A percentile compares a stretch with the other conserved stretches of the same genome.
Conservation (phyloP, 2,329 filamentous ascomycete species). For the Colletotrichum sansevieriae region DNA sequence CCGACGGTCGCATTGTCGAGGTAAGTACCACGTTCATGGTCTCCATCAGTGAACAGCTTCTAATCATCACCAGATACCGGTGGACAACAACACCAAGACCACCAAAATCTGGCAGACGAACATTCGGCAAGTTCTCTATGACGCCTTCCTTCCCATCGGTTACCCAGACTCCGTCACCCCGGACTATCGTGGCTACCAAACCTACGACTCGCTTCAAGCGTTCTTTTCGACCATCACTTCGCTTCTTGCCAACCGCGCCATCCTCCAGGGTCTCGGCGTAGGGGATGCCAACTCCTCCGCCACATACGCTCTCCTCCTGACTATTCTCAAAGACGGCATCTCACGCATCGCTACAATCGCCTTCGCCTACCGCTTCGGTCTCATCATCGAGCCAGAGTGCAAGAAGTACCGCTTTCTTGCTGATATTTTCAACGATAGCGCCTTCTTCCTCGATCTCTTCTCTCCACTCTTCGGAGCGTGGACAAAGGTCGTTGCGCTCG, state of each 20-base stretch:
- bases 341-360: constrained; percentile 87
- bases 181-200: constrained; percentile 83
- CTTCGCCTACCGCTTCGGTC: constrained; percentile 86
- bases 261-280: constrained; percentile 84
- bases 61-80: background rate
- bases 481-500: constrained; percentile 64
- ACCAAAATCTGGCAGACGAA: background rate
- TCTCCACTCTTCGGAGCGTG: constrained; percentile 77
- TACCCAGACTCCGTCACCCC: constrained; percentile 87
- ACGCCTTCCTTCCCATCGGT: constrained; percentile 88
- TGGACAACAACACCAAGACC: constrained; percentile 39
- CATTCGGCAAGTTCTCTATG: constrained; percentile 56
- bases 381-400: constrained; percentile 88
- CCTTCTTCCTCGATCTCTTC: constrained; percentile 87
- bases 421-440: constrained; percentile 88
- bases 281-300: constrained; percentile 84
- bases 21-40: constrained; percentile 1
- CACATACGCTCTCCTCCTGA: constrained; percentile 84
- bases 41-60: background rate
- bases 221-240: constrained; percentile 87
- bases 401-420: constrained; percentile 90
- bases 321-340: constrained; percentile 84
- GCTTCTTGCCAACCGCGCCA: constrained; percentile 83
- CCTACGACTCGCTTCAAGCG: constrained; percentile 82
- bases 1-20: constrained; percentile 9